phyloP scores from a whole-genome alignment of 1,139 yeast species.

The Sugiyamaella sp. region DNA sequence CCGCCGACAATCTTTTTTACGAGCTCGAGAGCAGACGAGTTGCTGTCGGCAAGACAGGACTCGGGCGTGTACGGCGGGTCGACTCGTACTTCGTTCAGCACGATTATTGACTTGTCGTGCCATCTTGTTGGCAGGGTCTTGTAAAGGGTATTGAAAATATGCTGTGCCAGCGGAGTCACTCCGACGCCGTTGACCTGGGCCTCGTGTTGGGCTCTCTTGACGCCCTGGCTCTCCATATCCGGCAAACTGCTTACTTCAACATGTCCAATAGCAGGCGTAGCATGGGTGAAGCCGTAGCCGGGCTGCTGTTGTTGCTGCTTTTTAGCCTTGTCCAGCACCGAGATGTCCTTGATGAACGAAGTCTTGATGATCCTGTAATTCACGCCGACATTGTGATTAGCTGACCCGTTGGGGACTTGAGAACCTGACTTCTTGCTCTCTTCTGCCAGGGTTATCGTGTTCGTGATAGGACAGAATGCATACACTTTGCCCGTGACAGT shows the following conservation, averaged over 20 bases:
- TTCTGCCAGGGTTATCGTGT: conserved; percentile 45
- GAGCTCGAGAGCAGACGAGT: conserved; percentile 46
- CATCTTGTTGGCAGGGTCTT: conserved; percentile 54
- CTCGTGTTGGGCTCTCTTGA: conserved; percentile 31
- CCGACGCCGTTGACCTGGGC: conserved; percentile 44
- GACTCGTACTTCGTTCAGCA: conserved; percentile 55
- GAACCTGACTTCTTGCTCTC: conserved; percentile 22
- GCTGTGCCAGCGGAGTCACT: conserved; percentile 52
- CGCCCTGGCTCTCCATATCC: conserved; percentile 33
- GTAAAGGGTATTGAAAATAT: conserved; percentile 52
- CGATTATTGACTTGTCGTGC: conserved; percentile 52
- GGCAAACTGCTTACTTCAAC: conserved; percentile 36
- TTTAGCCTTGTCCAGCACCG: conserved; percentile 47
- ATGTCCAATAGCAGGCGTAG: conserved; percentile 37
- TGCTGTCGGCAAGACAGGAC: conserved; percentile 42
- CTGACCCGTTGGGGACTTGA: conserved; percentile 4
- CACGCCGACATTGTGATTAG: conserved; percentile 20
- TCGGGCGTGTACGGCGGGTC: conserved; percentile 54
- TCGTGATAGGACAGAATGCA: conserved; percentile 54
- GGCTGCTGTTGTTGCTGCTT: conserved; percentile 23
- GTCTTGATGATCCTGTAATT: conserved; percentile 60
- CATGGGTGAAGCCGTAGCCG: conserved; percentile 30
- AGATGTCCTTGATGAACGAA: conserved; percentile 58
- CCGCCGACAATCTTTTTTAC: conserved; percentile 59
- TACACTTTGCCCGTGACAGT: conserved; percentile 62